These are phyloP conservation scores for Wallacemonas collosoma DNA, from an alignment of 208 protist species.

Conservation along the genomic window DNA sequence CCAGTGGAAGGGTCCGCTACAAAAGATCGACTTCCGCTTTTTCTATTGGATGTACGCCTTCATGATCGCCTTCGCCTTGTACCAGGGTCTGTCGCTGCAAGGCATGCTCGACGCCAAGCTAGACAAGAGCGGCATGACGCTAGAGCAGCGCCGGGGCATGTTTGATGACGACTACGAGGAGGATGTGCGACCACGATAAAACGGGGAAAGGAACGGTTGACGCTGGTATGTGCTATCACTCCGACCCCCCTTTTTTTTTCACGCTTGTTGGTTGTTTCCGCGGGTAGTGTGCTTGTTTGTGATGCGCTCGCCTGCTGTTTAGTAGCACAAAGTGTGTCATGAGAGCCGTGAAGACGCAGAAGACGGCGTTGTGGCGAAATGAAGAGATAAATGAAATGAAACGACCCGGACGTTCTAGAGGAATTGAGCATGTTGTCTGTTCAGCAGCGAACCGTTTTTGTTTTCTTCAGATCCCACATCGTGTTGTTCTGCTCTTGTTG, in stretches of 20 bases:
- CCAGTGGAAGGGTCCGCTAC: constrained; percentile 76
- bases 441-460: too few relatives aligned
- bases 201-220: constrained; percentile 1
- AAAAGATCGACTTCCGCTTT: constrained; percentile 83
- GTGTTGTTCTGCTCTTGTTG: neutral
- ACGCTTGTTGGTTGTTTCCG: too few relatives aligned
- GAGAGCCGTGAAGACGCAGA: too few relatives aligned
- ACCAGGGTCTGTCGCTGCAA: constrained; percentile 61
- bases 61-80: constrained; percentile 82
- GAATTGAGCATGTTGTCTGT: too few relatives aligned
- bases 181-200: constrained; percentile 69
- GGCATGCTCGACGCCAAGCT: constrained; percentile 59
- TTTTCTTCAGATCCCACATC: neutral
- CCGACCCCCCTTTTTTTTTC: neutral
- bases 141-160: constrained; percentile 68
- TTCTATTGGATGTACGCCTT: constrained; percentile 88
- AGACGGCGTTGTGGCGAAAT: too few relatives aligned
- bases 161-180: constrained; percentile 86
- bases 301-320: too few relatives aligned
- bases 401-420: too few relatives aligned
- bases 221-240: neutral
- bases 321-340: too few relatives aligned
- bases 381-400: too few relatives aligned
- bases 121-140: constrained; percentile 55
- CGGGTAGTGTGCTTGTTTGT: too few relatives aligned